Evolutionary conservation across 768 basidiomycete species (phyloP).

Genomic region (Macrolepiota dolichaula): DNA sequence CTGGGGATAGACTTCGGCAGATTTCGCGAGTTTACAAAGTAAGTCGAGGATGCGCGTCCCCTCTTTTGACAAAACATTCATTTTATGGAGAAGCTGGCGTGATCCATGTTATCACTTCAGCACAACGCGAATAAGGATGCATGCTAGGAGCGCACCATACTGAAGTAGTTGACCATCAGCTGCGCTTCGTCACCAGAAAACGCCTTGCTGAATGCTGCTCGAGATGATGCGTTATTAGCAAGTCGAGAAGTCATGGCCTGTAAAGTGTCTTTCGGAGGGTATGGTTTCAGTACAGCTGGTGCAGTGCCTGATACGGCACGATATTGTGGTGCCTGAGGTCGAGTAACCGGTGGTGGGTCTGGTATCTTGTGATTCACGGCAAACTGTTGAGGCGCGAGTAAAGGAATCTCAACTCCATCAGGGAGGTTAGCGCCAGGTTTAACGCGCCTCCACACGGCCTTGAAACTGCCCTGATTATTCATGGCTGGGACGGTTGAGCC

Average conservation of each 20-base stretch:
- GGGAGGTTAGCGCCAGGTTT: conserved; percentile 29
- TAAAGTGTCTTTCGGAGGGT: too few relatives aligned
- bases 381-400: conserved; percentile 37
- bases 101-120: too few relatives aligned
- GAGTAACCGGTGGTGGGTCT: conserved; percentile 54
- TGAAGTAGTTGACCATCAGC: neutral
- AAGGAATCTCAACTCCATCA: conserved; percentile 51
- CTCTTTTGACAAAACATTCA: neutral
- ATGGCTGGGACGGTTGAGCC: too few relatives aligned
- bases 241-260: too few relatives aligned
- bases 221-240: too few relatives aligned
- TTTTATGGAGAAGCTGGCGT: neutral
- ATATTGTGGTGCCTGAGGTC: too few relatives aligned
- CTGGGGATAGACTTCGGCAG: neutral
- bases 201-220: too few relatives aligned
- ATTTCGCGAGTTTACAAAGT: neutral
- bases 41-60: neutral
- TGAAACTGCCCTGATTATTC: too few relatives aligned
- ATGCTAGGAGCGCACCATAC: neutral
- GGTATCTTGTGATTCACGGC: conserved; percentile 71
- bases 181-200: neutral
- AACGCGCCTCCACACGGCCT: too few relatives aligned
- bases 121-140: neutral
- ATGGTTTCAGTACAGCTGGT: too few relatives aligned
- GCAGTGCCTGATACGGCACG: too few relatives aligned